A percentile compares a stretch with the other conserved stretches of the same genome.
Conservation (phyloP, 108 stramenopile genomes). For the Halocafeteria seosinensis region DNA sequence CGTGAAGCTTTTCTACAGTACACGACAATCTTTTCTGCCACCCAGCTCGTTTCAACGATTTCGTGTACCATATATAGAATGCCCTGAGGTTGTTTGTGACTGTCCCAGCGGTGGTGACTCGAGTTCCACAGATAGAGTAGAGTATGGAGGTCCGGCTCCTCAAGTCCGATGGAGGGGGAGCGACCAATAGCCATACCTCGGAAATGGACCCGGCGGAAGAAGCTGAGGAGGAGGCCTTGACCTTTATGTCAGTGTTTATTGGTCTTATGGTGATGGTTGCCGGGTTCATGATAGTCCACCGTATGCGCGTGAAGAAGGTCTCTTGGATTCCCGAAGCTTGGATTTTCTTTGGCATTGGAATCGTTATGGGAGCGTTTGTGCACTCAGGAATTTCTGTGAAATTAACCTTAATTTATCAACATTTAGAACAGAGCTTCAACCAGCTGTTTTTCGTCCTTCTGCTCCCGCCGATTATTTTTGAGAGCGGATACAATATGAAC, state of each 20-base stretch:
- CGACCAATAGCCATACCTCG: no score
- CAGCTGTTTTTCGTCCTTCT: slow-evolving; percentile 53
- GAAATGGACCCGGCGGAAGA: not conserved
- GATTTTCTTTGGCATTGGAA: not conserved
- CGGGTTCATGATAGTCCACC: not conserved
- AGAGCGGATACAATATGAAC: slow-evolving; percentile 52
- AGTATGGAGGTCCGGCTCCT: no score
- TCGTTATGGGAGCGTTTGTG: not conserved
- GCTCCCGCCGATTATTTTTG: slow-evolving; percentile 71
- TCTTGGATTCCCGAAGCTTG: not conserved
- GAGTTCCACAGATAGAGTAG: no score
- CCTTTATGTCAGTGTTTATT: not conserved
- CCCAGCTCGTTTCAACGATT: no score
- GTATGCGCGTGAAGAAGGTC: not conserved
- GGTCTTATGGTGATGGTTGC: not conserved
- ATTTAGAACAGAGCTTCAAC: slow-evolving; percentile 6
- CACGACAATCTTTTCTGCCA: no score
- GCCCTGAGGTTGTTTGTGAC: no score
- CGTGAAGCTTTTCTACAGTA: no score
- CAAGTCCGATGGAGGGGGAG: no score
- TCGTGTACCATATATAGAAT: no score
- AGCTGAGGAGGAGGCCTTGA: not conserved
- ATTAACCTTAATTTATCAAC: not conserved
- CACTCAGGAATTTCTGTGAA: no score
- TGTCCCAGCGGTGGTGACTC: no score